Evolutionary conservation across 495 filamentous ascomycete species (phyloP).

Genomic region (Lichina pygmaea): DNA sequence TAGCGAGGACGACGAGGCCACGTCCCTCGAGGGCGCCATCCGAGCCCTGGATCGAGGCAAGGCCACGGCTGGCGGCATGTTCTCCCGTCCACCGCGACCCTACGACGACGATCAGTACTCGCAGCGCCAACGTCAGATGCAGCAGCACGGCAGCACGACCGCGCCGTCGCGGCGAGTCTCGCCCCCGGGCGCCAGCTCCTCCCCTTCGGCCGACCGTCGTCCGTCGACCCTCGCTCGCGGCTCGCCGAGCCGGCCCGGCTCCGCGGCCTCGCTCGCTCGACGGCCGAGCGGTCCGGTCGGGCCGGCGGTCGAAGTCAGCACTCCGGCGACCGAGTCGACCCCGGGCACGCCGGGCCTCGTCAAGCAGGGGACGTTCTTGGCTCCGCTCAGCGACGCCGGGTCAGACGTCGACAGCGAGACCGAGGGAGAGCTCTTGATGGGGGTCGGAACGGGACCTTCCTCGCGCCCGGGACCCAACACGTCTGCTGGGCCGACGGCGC

Average conservation of each 20-base stretch:
- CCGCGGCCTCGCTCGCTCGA: not conserved
- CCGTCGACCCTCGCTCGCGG: conserved; percentile 12
- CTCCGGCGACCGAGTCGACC: not conserved
- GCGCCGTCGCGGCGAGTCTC: too few relatives aligned
- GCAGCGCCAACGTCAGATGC: conserved; percentile 54
- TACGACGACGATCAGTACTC: conserved; percentile 72
- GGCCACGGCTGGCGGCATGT: conserved; percentile 61
- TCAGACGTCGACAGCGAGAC: conserved; percentile 13
- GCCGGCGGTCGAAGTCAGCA: not conserved
- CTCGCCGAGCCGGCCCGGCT: not conserved
- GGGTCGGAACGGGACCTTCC: not conserved
- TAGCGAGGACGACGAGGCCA: conserved; percentile 27
- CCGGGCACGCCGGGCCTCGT: not conserved
- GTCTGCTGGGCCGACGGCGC: too few relatives aligned
- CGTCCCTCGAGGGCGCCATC: conserved; percentile 26
- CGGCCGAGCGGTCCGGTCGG: not conserved
- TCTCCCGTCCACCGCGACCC: conserved; percentile 46
- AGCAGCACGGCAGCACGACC: conserved; percentile 14
- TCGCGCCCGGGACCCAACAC: too few relatives aligned
- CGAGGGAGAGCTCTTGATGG: conserved; percentile 6
- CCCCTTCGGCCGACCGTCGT: not conserved
- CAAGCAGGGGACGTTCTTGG: conserved; percentile 14
- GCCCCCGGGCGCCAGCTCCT: too few relatives aligned
- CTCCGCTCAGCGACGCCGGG: conserved; percentile 14
- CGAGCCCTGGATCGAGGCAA: conserved; percentile 60